Evolutionary conservation across 257 asterid species (phyloP).

Genomic region (Scutellaria baicalensis): DNA sequence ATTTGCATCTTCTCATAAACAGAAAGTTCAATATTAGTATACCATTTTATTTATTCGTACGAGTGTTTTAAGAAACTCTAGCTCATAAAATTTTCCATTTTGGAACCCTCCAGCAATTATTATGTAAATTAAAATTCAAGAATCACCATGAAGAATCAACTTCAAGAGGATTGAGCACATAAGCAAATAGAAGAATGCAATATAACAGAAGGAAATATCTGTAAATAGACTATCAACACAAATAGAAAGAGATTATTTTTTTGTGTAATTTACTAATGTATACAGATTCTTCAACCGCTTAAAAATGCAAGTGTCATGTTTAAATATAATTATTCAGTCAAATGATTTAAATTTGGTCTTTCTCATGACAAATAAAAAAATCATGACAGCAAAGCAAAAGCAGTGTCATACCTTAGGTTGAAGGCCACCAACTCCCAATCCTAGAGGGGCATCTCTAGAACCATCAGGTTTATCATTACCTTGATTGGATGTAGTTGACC

Average conservation of each 20-base stretch:
- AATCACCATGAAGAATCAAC: not conserved
- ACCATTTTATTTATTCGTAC: not conserved
- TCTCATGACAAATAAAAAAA: not conserved
- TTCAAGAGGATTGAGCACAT: not conserved
- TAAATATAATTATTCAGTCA: not conserved
- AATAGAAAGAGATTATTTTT: not conserved
- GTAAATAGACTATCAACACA: not conserved
- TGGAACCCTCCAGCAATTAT: not conserved
- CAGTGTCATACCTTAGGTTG: slow-evolving; percentile 61
- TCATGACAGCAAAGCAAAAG: not conserved
- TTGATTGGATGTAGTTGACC: slow-evolving; percentile 26
- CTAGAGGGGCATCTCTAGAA: slow-evolving; percentile 59
- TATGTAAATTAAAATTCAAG: not conserved
- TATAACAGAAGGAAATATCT: not conserved
- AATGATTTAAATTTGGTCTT: not conserved
- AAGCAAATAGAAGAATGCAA: not conserved
- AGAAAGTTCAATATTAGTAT: not conserved
- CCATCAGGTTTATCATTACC: slow-evolving; percentile 25
- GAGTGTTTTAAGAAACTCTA: not conserved
- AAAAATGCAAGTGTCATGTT: not conserved
- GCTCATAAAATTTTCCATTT: not conserved
- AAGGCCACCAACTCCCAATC: slow-evolving; percentile 75
- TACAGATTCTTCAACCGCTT: not conserved
- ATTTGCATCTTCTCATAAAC: not conserved
- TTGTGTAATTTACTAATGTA: not conserved